Conservation (phyloP, 169 alveolate species). For the Miamiensis avidus region DNA sequence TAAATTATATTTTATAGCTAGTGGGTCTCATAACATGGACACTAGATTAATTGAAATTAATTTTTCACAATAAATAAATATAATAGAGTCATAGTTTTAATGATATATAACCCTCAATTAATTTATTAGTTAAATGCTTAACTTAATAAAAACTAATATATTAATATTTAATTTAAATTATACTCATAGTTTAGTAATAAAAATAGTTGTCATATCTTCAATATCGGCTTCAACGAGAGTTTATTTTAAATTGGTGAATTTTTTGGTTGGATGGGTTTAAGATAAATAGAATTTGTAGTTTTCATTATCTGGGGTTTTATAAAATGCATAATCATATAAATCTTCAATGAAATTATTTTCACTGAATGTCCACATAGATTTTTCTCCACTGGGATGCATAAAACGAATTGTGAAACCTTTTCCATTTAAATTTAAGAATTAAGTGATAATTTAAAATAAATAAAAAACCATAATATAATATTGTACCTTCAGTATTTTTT, state of each 20-base stretch:
- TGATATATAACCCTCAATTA: no score
- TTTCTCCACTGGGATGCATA: conserved; percentile 55
- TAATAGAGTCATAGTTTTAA: no score
- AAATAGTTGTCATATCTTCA: conserved; percentile 44
- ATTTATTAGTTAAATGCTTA: no score
- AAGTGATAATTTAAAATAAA: background rate
- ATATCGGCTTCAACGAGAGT: conserved; percentile 30
- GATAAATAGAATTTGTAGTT: conserved; percentile 12
- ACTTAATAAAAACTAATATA: no score
- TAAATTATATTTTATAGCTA: no score
- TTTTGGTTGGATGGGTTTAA: conserved; percentile 7
- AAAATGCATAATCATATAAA: conserved; percentile 23
- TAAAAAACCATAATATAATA: background rate
- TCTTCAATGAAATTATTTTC: conserved; percentile 14
- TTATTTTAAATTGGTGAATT: conserved; percentile 9
- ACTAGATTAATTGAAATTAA: no score
- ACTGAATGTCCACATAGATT: conserved; percentile 45
- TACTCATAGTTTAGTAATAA: conserved; percentile 29
- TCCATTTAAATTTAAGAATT: background rate
- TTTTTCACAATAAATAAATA: no score
- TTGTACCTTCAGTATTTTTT: conserved; percentile 13
- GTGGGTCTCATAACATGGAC: no score
- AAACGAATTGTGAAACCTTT: conserved; percentile 22
- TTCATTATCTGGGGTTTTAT: conserved; percentile 1
- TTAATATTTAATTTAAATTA: no score